Evolutionary conservation across 2,329 filamentous ascomycete species (phyloP).

Genomic region (Fusarium kyushuense): DNA sequence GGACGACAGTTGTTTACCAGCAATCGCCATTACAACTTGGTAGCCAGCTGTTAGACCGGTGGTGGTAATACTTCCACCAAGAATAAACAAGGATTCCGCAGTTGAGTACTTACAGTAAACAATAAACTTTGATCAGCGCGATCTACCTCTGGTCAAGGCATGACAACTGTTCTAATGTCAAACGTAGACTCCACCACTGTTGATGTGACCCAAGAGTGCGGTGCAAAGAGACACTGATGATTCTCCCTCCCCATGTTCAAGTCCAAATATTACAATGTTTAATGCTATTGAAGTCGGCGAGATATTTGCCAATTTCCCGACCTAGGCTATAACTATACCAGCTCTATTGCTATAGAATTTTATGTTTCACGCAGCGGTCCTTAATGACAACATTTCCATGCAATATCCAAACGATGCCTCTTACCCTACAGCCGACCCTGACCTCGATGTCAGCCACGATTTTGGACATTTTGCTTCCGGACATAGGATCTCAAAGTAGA

Average conservation of each 20-base stretch:
- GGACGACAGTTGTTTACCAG: neutral
- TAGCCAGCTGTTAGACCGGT: neutral
- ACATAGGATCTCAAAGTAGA: slow-evolving; percentile 10
- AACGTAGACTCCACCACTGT: neutral
- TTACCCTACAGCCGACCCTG: slow-evolving; percentile 6
- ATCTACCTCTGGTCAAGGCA: neutral
- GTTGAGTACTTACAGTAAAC: neutral
- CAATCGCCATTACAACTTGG: neutral
- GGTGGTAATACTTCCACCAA: neutral
- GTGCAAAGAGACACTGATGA: neutral
- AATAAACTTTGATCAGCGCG: slow-evolving; percentile 1
- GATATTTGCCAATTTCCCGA: neutral
- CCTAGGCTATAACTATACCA: neutral
- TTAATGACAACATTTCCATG: neutral
- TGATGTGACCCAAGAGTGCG: neutral
- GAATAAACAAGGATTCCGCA: neutral
- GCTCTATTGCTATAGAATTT: neutral
- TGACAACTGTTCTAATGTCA: neutral
- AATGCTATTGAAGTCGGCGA: neutral
- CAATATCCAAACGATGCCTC: neutral
- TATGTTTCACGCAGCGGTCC: neutral
- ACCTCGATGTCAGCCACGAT: neutral
- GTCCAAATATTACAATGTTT: neutral
- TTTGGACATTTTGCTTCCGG: neutral
- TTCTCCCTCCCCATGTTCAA: neutral